Evolutionary conservation across 2,329 filamentous ascomycete species (phyloP).

Genomic region (Cytospora piceicola): DNA sequence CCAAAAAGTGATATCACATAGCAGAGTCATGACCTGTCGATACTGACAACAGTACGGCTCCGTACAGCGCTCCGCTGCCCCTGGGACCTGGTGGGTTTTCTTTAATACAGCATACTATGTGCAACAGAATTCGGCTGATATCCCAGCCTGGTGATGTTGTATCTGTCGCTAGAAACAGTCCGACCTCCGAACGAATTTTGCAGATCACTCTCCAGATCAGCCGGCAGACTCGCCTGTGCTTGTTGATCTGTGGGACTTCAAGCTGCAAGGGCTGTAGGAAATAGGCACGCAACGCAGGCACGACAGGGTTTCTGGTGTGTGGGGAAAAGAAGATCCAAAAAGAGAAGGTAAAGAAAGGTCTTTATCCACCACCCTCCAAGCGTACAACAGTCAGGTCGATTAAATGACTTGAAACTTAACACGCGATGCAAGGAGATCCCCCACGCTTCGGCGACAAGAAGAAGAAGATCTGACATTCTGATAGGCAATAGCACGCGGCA

Average conservation of each 20-base stretch:
- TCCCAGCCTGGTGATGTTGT: neutral
- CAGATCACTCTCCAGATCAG: conserved; percentile 15
- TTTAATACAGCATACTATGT: neutral
- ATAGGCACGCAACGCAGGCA: neutral
- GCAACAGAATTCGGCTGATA: neutral
- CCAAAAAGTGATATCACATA: neutral
- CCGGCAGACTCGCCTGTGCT: conserved; percentile 9
- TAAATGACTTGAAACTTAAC: conserved; percentile 30
- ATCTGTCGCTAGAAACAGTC: conserved; percentile 13
- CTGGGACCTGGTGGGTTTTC: neutral
- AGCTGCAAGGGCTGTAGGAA: neutral
- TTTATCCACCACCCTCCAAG: conserved; percentile 28
- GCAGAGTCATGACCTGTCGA: neutral
- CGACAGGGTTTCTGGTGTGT: conserved; percentile 11
- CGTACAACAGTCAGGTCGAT: conserved; percentile 24
- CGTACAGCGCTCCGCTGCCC: neutral
- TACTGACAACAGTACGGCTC: neutral
- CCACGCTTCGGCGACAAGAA: conserved; percentile 3
- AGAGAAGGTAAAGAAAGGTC: conserved; percentile 24
- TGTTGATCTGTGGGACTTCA: neutral
- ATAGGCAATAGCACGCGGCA: neutral
- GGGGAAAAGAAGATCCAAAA: conserved; percentile 24
- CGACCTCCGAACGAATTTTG: conserved; percentile 12
- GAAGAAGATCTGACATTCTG: conserved; percentile 11
- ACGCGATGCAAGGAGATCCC: conserved; percentile 26